phyloP scores from a whole-genome alignment of 2,329 filamentous ascomycete genomes.

The Trichoderma oligosporum region DNA sequence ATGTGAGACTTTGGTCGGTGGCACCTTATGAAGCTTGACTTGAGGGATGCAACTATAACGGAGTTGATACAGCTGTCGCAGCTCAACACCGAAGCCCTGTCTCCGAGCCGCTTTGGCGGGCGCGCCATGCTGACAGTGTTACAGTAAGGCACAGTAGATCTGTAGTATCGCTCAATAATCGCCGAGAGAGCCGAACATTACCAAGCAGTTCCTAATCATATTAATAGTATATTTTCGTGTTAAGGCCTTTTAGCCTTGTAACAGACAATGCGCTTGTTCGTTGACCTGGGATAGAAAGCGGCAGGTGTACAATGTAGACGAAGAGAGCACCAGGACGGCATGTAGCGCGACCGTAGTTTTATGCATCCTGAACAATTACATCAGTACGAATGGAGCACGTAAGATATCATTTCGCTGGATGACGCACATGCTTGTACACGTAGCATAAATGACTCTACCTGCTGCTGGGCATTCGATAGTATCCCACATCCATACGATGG shows the following conservation, averaged over 20 bases:
- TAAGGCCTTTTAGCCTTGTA: constrained; percentile 1
- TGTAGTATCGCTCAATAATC: background rate
- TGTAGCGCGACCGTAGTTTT: background rate
- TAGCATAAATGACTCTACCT: background rate
- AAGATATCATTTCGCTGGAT: background rate
- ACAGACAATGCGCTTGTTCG: background rate
- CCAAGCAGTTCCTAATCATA: background rate
- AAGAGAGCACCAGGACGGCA: background rate
- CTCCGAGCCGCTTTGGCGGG: background rate
- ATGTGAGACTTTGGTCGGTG: too few species aligned
- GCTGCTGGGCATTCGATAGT: background rate
- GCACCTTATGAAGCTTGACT: background rate
- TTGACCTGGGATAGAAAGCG: background rate
- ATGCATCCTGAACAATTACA: background rate
- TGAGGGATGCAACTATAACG: too few species aligned
- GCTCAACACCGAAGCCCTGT: background rate
- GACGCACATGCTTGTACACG: background rate
- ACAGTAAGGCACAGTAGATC: constrained; percentile 13
- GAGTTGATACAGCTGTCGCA: too few species aligned
- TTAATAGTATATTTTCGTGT: background rate
- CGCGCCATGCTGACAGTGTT: constrained; percentile 11
- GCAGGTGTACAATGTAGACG: background rate
- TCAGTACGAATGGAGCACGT: background rate
- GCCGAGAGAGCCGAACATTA: constrained; percentile 12
- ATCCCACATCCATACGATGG: background rate